These are phyloP conservation scores for Schizosaccharomyces octosporus DNA, from an alignment of 805 yeast species.

Conservation along the genomic window DNA sequence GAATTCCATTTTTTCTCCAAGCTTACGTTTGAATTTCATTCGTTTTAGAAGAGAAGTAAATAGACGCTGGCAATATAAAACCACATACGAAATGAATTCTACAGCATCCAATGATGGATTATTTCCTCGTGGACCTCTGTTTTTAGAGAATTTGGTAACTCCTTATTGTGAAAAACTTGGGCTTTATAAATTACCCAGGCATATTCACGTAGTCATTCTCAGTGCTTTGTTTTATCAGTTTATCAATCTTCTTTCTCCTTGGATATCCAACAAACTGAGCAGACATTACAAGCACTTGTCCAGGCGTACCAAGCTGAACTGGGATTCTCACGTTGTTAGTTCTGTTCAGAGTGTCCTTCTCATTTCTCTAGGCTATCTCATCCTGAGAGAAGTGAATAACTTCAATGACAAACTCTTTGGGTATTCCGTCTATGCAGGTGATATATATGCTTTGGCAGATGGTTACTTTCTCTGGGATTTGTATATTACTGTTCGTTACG, in stretches of 20 bases:
- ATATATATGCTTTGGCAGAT: conserved; percentile 42
- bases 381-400: conserved; percentile 32
- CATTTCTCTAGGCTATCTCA: conserved; percentile 31
- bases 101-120: background rate
- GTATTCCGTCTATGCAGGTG: conserved; percentile 47
- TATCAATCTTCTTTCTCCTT: conserved; percentile 24
- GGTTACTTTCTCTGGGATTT: conserved; percentile 91
- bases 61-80: no score
- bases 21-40: no score
- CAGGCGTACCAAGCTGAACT: conserved; percentile 33
- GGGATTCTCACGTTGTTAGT: conserved; percentile 76
- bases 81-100: background rate
- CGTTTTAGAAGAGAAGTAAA: no score
- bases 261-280: conserved; percentile 22
- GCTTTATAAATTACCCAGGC: conserved; percentile 5
- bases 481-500: conserved; percentile 37
- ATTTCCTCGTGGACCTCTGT: background rate
- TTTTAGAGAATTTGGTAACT: background rate
- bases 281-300: conserved; percentile 24
- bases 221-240: conserved; percentile 36
- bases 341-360: conserved; percentile 61
- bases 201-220: conserved; percentile 39
- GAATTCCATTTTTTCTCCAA: no score
- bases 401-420: conserved; percentile 33
- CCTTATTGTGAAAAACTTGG: background rate